These are phyloP conservation scores for Exophiala aquamarina DNA, from an alignment of 2,329 filamentous ascomycete genomes.

Conservation along the genomic window DNA sequence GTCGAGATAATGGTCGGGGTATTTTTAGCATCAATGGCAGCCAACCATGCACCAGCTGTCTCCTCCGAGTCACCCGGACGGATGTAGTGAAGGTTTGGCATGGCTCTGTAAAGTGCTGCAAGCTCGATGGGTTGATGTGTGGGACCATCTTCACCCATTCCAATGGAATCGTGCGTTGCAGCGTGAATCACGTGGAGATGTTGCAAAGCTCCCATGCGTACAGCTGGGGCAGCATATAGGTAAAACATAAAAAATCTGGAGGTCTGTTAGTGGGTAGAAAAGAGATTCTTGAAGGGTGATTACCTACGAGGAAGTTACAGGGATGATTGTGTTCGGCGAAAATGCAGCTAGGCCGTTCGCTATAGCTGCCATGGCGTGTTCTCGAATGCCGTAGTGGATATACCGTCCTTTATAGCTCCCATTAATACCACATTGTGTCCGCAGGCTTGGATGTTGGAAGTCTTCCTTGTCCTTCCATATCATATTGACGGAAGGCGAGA, in stretches of 20 bases:
- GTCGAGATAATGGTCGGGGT: slow-evolving; percentile 40
- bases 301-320: slow-evolving; percentile 47
- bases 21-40: slow-evolving; percentile 43
- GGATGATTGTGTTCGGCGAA: slow-evolving; percentile 53
- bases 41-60: slow-evolving; percentile 54
- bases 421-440: background rate
- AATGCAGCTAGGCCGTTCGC: slow-evolving; percentile 69
- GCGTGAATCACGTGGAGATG: slow-evolving; percentile 56
- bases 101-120: slow-evolving; percentile 55
- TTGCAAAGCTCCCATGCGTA: slow-evolving; percentile 59
- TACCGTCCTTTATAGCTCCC: slow-evolving; percentile 36
- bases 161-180: slow-evolving; percentile 61
- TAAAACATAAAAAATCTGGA: slow-evolving; percentile 60
- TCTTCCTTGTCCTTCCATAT: slow-evolving; percentile 53
- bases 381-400: slow-evolving; percentile 85
- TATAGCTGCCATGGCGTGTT: slow-evolving; percentile 88
- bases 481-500: slow-evolving; percentile 57
- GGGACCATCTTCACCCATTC: slow-evolving; percentile 59
- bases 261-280: too few relatives aligned
- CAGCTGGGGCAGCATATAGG: slow-evolving; percentile 52
- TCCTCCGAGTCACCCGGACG: slow-evolving; percentile 60
- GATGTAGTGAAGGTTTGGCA: slow-evolving; percentile 62
- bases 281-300: too few relatives aligned
- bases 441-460: slow-evolving; percentile 48
- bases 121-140: slow-evolving; percentile 62